Conservation (phyloP, 1,284 basidiomycete genomes). For the Heliocybe sulcata region DNA sequence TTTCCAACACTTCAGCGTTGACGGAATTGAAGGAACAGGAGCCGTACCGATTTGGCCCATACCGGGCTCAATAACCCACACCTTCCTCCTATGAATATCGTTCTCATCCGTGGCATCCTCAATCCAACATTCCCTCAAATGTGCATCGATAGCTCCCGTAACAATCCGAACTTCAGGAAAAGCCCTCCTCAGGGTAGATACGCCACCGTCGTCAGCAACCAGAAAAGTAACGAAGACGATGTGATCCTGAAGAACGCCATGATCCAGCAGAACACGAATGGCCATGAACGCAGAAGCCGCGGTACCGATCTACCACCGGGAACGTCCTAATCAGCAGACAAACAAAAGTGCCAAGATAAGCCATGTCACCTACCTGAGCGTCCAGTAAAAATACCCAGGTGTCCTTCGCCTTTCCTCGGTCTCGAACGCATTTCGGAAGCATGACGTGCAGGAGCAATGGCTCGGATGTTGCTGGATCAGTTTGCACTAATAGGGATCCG, state of each 20-base stretch:
- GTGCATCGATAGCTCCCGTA: constrained; percentile 75
- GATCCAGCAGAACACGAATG: constrained; percentile 90
- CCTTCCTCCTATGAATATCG: constrained; percentile 31
- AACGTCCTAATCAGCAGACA: neutral
- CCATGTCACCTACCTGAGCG: constrained; percentile 55
- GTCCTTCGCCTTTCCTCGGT: constrained; percentile 53
- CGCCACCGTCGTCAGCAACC: constrained; percentile 76
- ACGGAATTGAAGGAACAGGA: neutral
- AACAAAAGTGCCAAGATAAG: neutral
- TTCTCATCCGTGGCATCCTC: constrained; percentile 30
- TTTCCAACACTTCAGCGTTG: constrained; percentile 36
- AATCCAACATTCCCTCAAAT: constrained; percentile 66
- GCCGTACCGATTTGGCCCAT: constrained; percentile 74
- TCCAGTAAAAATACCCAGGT: constrained; percentile 90
- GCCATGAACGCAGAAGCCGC: constrained; percentile 96
- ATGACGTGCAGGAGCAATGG: constrained; percentile 80
- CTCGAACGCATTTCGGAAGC: constrained; percentile 70
- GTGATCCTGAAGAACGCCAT: constrained; percentile 81
- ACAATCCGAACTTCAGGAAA: constrained; percentile 82
- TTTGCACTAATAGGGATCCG: constrained; percentile 89
- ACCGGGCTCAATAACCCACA: constrained; percentile 75
- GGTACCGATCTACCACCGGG: constrained; percentile 70
- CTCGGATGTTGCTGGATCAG: constrained; percentile 80
- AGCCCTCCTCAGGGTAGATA: constrained; percentile 70
- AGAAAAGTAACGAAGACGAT: constrained; percentile 88